Evolutionary conservation across 2,329 filamentous ascomycete species (phyloP), one percentile per base, ranked within the genome.

Genomic region (Bipolaris gigantea): DNA sequence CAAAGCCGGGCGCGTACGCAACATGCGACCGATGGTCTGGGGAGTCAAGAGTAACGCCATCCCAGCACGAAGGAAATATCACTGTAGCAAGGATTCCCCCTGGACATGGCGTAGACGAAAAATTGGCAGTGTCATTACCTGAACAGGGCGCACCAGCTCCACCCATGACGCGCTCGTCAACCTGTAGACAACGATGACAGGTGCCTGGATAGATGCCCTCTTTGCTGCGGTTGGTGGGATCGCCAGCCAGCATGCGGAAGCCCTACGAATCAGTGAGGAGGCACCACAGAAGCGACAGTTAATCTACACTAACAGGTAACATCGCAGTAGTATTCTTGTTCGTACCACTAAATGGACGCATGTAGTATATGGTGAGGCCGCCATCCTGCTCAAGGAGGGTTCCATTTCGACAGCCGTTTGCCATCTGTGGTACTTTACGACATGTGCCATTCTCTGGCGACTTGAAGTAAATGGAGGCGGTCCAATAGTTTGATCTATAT

Each of bases 1-100:
- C 21, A 25, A 34, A 15, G 8, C 30, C 5, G 18, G 44, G 44
- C 1, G 66, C 57, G 57, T 78, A 79, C 8, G 75, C 68, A 5
- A 79, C 75, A 62, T 79, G 85, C 59, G 77, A 77, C 71, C 79
- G 80, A 75, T 86, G 84, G 69, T 86, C 79, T 0, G 67, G 53
- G 8, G 80, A 81, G 62, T 83, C 81, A 5, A 77, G 51, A 61
- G 79, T 80, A 54, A 74, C 74, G 50, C 79, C 79, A 55, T 81
- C 78, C 79, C 79, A 81, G 72, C 79, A 80, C 25, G 77, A 80
- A 0, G 78, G 78, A 67, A 80, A 81, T 10, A 75, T 73, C 40
- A 80, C 75, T 45, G 59, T 53, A 9, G 76, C 74, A 48, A 77
- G 75, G 51, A 80, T 80, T 16, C 78, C 78, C 33, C 77, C 77